Percentiles rank a stretch among this genome's conserved stretches.
Conservation (phyloP, 2,329 filamentous ascomycete species). For the Tolypocladium tundrense region DNA sequence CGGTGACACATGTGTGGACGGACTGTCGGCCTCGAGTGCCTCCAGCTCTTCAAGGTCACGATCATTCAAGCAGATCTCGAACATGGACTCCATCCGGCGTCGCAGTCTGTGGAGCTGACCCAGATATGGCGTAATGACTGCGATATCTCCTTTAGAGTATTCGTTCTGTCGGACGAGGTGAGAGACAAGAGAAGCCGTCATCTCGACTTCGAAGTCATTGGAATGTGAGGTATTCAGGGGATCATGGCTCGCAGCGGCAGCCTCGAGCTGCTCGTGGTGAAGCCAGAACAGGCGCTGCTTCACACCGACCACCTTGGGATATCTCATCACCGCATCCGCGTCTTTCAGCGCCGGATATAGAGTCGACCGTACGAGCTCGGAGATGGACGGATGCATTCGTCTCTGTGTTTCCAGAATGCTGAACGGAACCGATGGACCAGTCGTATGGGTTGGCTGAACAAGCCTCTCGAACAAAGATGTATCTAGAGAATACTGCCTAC, state of each 20-base stretch:
- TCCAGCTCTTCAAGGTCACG: constrained; percentile 47
- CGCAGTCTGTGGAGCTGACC: constrained; percentile 46
- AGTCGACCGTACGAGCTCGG: constrained; percentile 43
- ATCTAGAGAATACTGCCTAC: constrained; percentile 43
- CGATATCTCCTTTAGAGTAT: constrained; percentile 53
- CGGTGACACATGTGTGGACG: background rate
- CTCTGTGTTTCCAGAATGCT: constrained; percentile 45
- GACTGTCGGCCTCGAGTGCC: constrained; percentile 18
- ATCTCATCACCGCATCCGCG: constrained; percentile 21
- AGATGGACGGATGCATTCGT: constrained; percentile 55
- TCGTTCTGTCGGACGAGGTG: constrained; percentile 56
- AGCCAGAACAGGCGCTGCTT: constrained; percentile 48
- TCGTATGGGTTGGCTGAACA: constrained; percentile 21
- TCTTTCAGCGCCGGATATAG: constrained; percentile 50
- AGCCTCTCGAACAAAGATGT: constrained; percentile 53
- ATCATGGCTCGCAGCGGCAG: constrained; percentile 16
- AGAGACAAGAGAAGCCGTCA: constrained; percentile 51
- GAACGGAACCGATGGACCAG: constrained; percentile 15
- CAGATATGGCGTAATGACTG: constrained; percentile 57
- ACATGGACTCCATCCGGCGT: constrained; percentile 30
- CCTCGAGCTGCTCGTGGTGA: constrained; percentile 43
- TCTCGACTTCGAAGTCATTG: constrained; percentile 52
- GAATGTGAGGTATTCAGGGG: constrained; percentile 33
- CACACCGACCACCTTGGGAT: constrained; percentile 44
- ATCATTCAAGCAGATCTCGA: constrained; percentile 55